Evolutionary conservation across 1,284 basidiomycete species (phyloP).

Genomic region (Cerrena zonata): DNA sequence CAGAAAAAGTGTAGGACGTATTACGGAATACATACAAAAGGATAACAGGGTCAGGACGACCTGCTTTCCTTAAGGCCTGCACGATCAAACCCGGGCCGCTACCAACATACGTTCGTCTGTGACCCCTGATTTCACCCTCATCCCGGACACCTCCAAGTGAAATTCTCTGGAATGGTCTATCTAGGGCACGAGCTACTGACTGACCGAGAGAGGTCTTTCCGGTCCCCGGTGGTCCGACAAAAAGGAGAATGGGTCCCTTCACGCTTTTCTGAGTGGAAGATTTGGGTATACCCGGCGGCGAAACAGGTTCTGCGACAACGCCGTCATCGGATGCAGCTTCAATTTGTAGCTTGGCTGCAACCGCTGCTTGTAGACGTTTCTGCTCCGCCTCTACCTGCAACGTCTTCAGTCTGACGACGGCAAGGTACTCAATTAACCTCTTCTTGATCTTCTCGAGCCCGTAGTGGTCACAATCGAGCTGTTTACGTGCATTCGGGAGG

Average conservation of each 20-base stretch:
- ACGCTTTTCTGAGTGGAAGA: slow-evolving; percentile 26
- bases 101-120: slow-evolving; percentile 86
- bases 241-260: slow-evolving; percentile 81
- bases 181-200: slow-evolving; percentile 78
- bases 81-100: slow-evolving; percentile 83
- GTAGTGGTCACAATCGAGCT: slow-evolving; percentile 84
- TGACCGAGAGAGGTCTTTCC: slow-evolving; percentile 84
- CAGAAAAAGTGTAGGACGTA: slow-evolving; percentile 14
- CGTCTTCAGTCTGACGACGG: slow-evolving; percentile 77
- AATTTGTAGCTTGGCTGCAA: not conserved
- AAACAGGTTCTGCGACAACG: not conserved
- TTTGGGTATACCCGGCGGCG: not conserved
- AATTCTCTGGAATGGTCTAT: slow-evolving; percentile 85
- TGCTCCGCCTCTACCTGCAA: slow-evolving; percentile 32
- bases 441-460: slow-evolving; percentile 89
- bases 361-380: slow-evolving; percentile 1
- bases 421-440: slow-evolving; percentile 83
- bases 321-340: not conserved
- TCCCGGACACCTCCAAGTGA: slow-evolving; percentile 88
- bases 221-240: slow-evolving; percentile 78
- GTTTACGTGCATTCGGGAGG: slow-evolving; percentile 58
- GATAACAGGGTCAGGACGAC: slow-evolving; percentile 73
- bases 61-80: slow-evolving; percentile 83
- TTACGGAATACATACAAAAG: slow-evolving; percentile 54
- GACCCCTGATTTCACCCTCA: slow-evolving; percentile 86